Base-by-base conservation (phyloP, 441 rosid species). In the Melastoma candidum region DNA sequence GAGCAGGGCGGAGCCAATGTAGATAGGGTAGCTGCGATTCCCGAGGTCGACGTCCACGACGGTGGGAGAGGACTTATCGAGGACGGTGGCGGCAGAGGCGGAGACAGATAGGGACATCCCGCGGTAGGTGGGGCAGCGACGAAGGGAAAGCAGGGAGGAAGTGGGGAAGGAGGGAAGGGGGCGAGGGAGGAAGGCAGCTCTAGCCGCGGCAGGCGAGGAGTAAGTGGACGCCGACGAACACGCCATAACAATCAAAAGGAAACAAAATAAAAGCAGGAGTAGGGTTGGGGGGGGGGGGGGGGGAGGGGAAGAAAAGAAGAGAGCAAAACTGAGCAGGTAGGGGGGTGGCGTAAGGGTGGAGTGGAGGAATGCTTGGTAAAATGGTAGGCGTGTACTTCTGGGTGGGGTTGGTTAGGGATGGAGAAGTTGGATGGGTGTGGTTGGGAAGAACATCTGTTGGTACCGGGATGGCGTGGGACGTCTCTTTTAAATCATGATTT, bases 1-100 rank as follows among this genome's bases (percentile, higher is more conserved):
- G 41, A 93, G 95, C 54, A 89, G 77, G 1, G 89, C 94, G 49
- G 99, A 77, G 52, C 96, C 97, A 46, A 86, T 89, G 56, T 89
- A 86, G 59, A 89, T 89, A 47, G 96, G 97, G 63, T 93, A 93
- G 68, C 97, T 93, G 63, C 99, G 82, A 61, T 65, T 47, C 5
- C 97, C 97, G 71, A 93, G 77, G 74, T 87, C 88, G 58, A 93
- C 99, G 10, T 93, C 80, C 29, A 93, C 97, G 57, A 79, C 54
- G 0, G 90, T 83, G 53, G 95, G 89, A 44, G 67, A 66, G 2
- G 78, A 70, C 49, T 76, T 81, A 59, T 81, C 87, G 77, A 89
- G 74, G 53, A 83, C 83, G 57, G 66, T 77, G 63, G 83, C 66
- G 44, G 90, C 66, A 57, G 67, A 54, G 32, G 90, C 88, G 48